phyloP scores from a whole-genome alignment of 805 yeast genomes.

The Kregervanrija pseudodelftensis region DNA sequence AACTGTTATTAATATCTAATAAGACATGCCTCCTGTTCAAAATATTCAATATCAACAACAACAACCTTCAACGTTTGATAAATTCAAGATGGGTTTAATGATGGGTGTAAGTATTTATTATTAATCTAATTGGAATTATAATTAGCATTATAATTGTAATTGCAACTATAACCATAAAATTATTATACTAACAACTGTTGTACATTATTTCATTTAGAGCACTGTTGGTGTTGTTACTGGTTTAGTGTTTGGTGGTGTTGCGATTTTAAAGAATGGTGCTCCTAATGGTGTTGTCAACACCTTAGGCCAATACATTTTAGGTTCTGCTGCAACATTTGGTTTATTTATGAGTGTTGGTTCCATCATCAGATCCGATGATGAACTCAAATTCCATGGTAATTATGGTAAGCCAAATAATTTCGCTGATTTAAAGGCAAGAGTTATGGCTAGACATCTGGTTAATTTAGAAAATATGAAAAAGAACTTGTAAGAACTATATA shows the following conservation, averaged over 20 bases:
- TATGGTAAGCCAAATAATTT: constrained; percentile 22
- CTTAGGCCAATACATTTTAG: constrained; percentile 91
- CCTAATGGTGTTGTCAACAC: constrained; percentile 97
- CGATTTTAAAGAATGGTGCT: constrained; percentile 90
- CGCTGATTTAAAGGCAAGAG: constrained; percentile 33
- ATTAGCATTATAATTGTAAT: neutral
- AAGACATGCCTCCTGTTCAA: constrained; percentile 57
- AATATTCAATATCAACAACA: constrained; percentile 47
- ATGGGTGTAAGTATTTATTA: constrained; percentile 63
- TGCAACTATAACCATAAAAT: neutral
- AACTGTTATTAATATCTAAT: neutral
- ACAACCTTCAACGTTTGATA: constrained; percentile 85
- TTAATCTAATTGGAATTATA: too few relatives aligned
- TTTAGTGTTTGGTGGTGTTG: constrained; percentile 86
- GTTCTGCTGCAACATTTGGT: constrained; percentile 95
- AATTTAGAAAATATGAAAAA: constrained; percentile 23
- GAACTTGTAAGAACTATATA: constrained; percentile 2
- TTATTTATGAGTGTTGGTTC: constrained; percentile 95
- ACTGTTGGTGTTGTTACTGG: constrained; percentile 94
- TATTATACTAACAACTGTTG: too few relatives aligned
- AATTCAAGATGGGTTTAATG: constrained; percentile 96
- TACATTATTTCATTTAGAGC: constrained; percentile 25
- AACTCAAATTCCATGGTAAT: constrained; percentile 14
- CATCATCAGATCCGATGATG: constrained; percentile 70
- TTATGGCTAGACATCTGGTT: constrained; percentile 35